A percentile compares a stretch with the other conserved stretches of the same genome.
Evolutionary conservation across 345 rosid species (phyloP).

Genomic region (Melastoma malabathricum): DNA sequence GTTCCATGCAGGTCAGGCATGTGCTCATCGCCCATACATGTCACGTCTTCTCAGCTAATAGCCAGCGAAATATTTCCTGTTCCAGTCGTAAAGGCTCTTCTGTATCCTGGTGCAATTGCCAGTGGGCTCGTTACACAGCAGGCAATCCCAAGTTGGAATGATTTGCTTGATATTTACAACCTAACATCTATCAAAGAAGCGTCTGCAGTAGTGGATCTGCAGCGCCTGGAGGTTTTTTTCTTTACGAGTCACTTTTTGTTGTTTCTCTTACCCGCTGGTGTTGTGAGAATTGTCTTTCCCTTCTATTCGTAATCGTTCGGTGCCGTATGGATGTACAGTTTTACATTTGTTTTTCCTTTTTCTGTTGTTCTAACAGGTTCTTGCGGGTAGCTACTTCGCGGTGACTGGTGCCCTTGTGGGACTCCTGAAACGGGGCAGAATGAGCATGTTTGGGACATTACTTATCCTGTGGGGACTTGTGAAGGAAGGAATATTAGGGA

Average conservation of each 20-base stretch:
- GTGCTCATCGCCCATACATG: constrained; percentile 80
- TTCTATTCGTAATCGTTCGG: too few relatives aligned
- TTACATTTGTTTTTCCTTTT: too few relatives aligned
- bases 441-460: constrained; percentile 90
- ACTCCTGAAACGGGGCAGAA: constrained; percentile 73
- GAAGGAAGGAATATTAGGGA: constrained; percentile 78
- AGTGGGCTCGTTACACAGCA: constrained; percentile 40
- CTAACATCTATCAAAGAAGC: constrained; percentile 63
- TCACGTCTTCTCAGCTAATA: constrained; percentile 86
- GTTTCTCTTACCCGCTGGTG: too few relatives aligned
- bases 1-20: constrained; percentile 85
- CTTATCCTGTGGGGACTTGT: constrained; percentile 81
- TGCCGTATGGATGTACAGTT: too few relatives aligned
- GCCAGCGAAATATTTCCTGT: constrained; percentile 87
- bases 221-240: constrained; percentile 66
- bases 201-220: constrained; percentile 66
- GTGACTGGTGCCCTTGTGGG: constrained; percentile 88
- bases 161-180: constrained; percentile 48
- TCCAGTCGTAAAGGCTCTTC: constrained; percentile 61
- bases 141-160: constrained; percentile 68
- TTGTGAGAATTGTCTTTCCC: too few relatives aligned
- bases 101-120: constrained; percentile 72
- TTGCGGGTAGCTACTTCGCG: constrained; percentile 83
- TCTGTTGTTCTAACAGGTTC: constrained; percentile 38
- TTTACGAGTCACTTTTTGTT: too few relatives aligned